Evolutionary conservation across 305 asterid genomes (phyloP), one percentile per base, ranked within the genome.

Genomic region (Fraxinus velutina): DNA sequence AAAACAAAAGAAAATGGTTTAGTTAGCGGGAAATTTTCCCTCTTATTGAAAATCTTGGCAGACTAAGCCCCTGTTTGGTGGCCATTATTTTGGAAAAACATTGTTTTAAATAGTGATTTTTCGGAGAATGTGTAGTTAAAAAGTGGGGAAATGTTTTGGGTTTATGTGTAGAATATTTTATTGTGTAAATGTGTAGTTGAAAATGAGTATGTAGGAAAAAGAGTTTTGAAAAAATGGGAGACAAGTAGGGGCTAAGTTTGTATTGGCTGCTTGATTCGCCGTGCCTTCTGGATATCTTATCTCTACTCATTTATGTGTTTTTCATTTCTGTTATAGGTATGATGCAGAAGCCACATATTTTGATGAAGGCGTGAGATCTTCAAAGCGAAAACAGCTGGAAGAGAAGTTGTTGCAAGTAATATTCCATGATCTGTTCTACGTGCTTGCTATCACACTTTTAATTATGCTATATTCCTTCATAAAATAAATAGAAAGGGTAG

Each of bases 311-410:
- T 10, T 47, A 24, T 79, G 50, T 75, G 10, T 42, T 27, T 39
- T 39, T 22, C 27, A 76, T 60, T 82, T 75, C 27, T 62, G 71
- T 71, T 34, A 55, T 82, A 90, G 93, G 87, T 88, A 88, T 87
- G 91, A 90, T 78, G 39, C 79, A 0, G 93, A 90, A 79, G 90
- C 91, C 74, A 88, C 90, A 34, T 90, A 76, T 85, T 90, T 88
- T 66, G 92, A 90, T 12, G 92, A 88, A 77, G 87, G 89, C 77
- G 91, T 88, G 15, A 85, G 90, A 82, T 79, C 85, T 80, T 82
- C 87, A 32, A 90, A 87, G 79, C 78, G 88, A 62, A 86, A 80
- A 76, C 90, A 85, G 72, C 82, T 90, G 84, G 91, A 88, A 85
- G 91, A 90, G 83, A 88, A 89, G 86, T 78, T 88, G 81, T 83